Evolutionary conservation across 768 basidiomycete genomes (phyloP).

Genomic region (Glaciozyma martinii): DNA sequence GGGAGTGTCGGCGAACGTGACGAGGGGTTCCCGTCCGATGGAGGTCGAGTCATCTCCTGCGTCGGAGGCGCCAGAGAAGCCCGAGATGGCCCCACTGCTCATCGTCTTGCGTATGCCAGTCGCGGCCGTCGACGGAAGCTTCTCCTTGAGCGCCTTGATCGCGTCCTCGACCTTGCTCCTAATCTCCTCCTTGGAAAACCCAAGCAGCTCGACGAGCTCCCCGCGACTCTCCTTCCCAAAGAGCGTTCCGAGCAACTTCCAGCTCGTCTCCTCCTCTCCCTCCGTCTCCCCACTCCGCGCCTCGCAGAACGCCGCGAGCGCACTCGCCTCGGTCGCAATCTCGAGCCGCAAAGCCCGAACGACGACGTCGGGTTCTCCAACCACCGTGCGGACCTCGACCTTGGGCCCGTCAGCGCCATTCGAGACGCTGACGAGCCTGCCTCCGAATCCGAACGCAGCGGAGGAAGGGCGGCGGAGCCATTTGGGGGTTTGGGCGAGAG

Average conservation of each 20-base stretch:
- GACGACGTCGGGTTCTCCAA: constrained; percentile 65
- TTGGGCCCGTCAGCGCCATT: constrained; percentile 44
- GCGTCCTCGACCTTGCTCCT: constrained; percentile 70
- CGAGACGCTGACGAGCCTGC: constrained; percentile 67
- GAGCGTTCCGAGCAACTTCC: constrained; percentile 53
- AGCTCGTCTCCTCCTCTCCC: constrained; percentile 22
- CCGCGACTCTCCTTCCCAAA: constrained; percentile 74
- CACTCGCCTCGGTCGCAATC: constrained; percentile 49
- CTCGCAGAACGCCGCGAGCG: constrained; percentile 61
- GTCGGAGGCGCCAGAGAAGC: constrained; percentile 6
- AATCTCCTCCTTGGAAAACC: constrained; percentile 83
- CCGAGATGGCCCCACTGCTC: constrained; percentile 2
- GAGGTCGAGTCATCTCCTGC: constrained; percentile 13
- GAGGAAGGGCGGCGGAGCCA: constrained; percentile 83
- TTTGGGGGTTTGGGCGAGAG: constrained; percentile 88
- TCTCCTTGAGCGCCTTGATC: constrained; percentile 59
- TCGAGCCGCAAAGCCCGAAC: constrained; percentile 63
- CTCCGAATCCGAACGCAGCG: constrained; percentile 82
- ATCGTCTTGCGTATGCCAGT: constrained; percentile 9
- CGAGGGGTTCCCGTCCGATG: constrained; percentile 57
- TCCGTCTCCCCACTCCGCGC: constrained; percentile 43
- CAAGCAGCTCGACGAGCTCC: constrained; percentile 77
- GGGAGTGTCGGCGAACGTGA: constrained; percentile 61
- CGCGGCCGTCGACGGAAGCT: constrained; percentile 4
- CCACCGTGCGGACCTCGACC: constrained; percentile 58